phyloP scores from a whole-genome alignment of 495 filamentous ascomycete species.

The Aspergillus campestris region DNA sequence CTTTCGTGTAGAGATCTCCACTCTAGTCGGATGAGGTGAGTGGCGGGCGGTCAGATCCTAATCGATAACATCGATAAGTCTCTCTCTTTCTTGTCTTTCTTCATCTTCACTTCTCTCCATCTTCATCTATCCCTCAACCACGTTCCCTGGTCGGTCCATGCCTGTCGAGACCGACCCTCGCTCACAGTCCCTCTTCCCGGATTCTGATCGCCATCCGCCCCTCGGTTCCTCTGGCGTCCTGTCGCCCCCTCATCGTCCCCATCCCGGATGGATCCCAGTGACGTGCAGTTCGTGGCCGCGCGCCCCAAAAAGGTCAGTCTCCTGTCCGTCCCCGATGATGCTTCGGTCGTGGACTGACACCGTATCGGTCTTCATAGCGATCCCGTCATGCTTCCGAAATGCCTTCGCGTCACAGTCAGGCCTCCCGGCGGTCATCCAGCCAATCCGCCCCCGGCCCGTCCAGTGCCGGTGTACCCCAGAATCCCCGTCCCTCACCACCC shows the following conservation, averaged over 20 bases:
- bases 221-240: neutral
- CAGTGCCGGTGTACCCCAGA: neutral
- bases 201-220: neutral
- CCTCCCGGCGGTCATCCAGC: slow-evolving; percentile 13
- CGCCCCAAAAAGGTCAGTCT: slow-evolving; percentile 34
- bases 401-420: slow-evolving; percentile 11
- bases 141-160: too few relatives aligned
- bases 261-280: slow-evolving; percentile 28
- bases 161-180: too few relatives aligned
- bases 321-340: neutral
- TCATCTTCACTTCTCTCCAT: neutral
- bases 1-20: too few relatives aligned
- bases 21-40: too few relatives aligned
- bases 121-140: too few relatives aligned
- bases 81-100: neutral
- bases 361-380: slow-evolving; percentile 17
- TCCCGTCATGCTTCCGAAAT: slow-evolving; percentile 32
- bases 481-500: slow-evolving; percentile 16
- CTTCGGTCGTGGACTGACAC: slow-evolving; percentile 1
- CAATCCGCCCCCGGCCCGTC: too few relatives aligned
- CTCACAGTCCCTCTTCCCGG: slow-evolving; percentile 1
- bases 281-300: slow-evolving; percentile 31
- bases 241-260: neutral
- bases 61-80: neutral
- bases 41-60: too few relatives aligned